Percentiles rank a stretch among this genome's conserved stretches.
These are phyloP conservation scores for Lasiosphaeria ovina DNA, from an alignment of 495 filamentous ascomycete genomes.

Conservation along the genomic window DNA sequence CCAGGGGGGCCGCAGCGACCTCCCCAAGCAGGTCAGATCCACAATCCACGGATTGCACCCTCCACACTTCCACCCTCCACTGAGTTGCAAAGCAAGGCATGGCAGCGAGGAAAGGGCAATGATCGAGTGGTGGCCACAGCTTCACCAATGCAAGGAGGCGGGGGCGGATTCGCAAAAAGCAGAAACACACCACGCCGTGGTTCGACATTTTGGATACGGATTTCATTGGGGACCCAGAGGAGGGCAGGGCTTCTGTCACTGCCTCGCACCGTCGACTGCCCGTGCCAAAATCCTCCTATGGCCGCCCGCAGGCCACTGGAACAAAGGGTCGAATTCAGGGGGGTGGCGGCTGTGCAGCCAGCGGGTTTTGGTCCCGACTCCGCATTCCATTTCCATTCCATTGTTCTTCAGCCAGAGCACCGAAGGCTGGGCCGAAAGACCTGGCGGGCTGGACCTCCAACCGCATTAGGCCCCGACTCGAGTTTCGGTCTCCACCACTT, in stretches of 20 bases:
- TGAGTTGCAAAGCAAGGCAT: background rate
- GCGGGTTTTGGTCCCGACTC: too few relatives aligned
- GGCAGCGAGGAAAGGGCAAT: constrained; percentile 2
- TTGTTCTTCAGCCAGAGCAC: too few relatives aligned
- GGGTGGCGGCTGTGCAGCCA: background rate
- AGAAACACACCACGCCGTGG: background rate
- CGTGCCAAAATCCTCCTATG: background rate
- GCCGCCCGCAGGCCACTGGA: too few relatives aligned
- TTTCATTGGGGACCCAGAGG: too few relatives aligned
- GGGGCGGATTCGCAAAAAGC: constrained; percentile 4
- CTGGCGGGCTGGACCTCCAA: background rate
- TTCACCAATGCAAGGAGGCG: constrained; percentile 15
- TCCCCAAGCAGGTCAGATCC: constrained; percentile 5
- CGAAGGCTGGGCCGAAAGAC: too few relatives aligned
- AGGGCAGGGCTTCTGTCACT: too few relatives aligned
- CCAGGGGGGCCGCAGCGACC: constrained; percentile 3
- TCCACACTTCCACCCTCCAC: constrained; percentile 5
- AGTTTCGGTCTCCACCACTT: background rate
- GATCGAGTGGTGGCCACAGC: background rate
- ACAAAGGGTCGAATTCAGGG: background rate
- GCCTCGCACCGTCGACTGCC: background rate
- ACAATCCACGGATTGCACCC: constrained; percentile 1
- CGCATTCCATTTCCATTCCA: too few relatives aligned
- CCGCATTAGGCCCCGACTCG: background rate
- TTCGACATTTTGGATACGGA: background rate